These are phyloP conservation scores for Entomortierella lignicola DNA, from an alignment of 192 early-diverging fungal species.

Conservation along the genomic window DNA sequence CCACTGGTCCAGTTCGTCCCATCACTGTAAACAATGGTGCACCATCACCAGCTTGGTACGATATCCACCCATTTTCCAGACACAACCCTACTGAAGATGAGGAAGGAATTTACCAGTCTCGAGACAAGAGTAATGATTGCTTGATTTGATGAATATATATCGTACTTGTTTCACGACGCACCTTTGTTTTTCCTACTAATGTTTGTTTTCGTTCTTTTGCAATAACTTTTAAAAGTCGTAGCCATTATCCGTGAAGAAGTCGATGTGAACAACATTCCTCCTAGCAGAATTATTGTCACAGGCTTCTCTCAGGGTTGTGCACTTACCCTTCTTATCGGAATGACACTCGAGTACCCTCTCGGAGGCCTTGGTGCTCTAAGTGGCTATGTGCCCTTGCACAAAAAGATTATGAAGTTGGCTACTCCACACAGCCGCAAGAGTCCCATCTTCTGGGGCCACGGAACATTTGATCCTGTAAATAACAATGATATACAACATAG, in stretches of 20 bases:
- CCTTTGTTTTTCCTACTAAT: neutral
- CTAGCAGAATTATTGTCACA: slow-evolving; percentile 88
- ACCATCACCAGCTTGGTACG: slow-evolving; percentile 93
- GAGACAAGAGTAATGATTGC: slow-evolving; percentile 34
- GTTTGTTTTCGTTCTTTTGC: slow-evolving; percentile 1
- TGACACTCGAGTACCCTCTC: slow-evolving; percentile 75
- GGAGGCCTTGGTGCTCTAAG: slow-evolving; percentile 66
- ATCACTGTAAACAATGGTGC: slow-evolving; percentile 87
- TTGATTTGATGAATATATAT: neutral
- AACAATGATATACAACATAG: too few species aligned
- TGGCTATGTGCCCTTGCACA: slow-evolving; percentile 78
- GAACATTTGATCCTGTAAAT: slow-evolving; percentile 71
- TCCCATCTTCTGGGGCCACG: slow-evolving; percentile 90
- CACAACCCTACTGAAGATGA: slow-evolving; percentile 74
- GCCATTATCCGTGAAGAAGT: slow-evolving; percentile 80
- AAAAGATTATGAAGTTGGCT: slow-evolving; percentile 63
- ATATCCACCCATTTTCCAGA: slow-evolving; percentile 69
- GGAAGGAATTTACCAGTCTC: slow-evolving; percentile 66
- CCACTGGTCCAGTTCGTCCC: slow-evolving; percentile 78
- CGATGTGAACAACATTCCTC: slow-evolving; percentile 73
- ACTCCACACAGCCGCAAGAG: slow-evolving; percentile 72
- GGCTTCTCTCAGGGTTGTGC: slow-evolving; percentile 96
- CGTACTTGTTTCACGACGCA: too few species aligned
- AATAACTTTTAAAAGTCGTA: too few species aligned
- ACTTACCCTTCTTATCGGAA: slow-evolving; percentile 74